These are phyloP conservation scores for Arctostaphylos glauca DNA, from an alignment of 148 eudicot genomes.

Conservation along the genomic window DNA sequence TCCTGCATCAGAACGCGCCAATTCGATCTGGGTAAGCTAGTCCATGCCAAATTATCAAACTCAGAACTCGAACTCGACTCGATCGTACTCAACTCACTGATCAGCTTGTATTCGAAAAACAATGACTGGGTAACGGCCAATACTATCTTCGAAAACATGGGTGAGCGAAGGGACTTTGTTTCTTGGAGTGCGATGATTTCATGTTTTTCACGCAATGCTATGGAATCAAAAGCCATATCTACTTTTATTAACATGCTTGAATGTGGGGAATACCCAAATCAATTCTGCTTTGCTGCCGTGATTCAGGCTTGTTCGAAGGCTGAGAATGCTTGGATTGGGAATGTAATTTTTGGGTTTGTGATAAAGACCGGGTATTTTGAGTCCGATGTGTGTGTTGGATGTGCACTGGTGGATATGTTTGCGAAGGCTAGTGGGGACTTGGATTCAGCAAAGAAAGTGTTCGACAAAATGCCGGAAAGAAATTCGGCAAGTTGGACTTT, in stretches of 20 bases:
- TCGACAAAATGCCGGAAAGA: slow-evolving; percentile 61
- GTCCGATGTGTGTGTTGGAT: slow-evolving; percentile 57
- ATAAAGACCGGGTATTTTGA: slow-evolving; percentile 44
- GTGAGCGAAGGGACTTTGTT: slow-evolving; percentile 40
- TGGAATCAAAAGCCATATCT: slow-evolving; percentile 34
- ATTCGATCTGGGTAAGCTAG: slow-evolving; percentile 41
- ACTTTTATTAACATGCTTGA: slow-evolving; percentile 50
- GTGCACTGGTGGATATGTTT: slow-evolving; percentile 64
- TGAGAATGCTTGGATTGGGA: slow-evolving; percentile 33
- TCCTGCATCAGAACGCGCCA: slow-evolving; percentile 49
- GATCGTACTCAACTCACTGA: slow-evolving; percentile 43
- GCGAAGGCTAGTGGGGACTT: slow-evolving; percentile 45
- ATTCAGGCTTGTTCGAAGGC: slow-evolving; percentile 45
- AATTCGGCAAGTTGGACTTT: slow-evolving; percentile 56
- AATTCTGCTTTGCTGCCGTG: slow-evolving; percentile 47
- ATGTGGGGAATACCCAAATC: slow-evolving; percentile 47
- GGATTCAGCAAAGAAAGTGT: slow-evolving; percentile 50
- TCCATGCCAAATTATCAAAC: slow-evolving; percentile 39
- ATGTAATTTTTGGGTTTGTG: slow-evolving; percentile 44
- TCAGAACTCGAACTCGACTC: slow-evolving; percentile 39
- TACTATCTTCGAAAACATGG: slow-evolving; percentile 37
- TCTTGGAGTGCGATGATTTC: slow-evolving; percentile 70
- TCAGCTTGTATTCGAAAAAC: slow-evolving; percentile 52
- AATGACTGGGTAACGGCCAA: slow-evolving; percentile 52
- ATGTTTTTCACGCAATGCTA: slow-evolving; percentile 40